These are phyloP conservation scores for Sphagnum contortum DNA, from an alignment of 225 moss, liverwort and hornwort species.

Conservation along the genomic window DNA sequence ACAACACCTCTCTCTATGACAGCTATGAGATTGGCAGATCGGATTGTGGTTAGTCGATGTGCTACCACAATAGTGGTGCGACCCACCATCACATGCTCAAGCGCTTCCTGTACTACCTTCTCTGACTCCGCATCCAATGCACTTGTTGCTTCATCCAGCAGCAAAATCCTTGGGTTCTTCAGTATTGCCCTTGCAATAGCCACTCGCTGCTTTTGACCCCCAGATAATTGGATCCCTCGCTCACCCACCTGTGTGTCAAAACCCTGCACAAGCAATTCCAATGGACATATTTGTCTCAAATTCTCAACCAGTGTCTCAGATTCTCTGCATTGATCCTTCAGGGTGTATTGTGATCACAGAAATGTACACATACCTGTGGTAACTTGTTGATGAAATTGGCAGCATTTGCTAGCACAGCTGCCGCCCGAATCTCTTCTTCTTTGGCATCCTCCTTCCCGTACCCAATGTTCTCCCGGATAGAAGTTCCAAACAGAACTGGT, in stretches of 20 bases:
- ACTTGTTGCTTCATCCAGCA: slow-evolving; percentile 97
- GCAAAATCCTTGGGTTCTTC: slow-evolving; percentile 70
- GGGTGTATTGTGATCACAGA: background rate
- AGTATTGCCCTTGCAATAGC: slow-evolving; percentile 92
- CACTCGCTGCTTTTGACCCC: slow-evolving; percentile 94
- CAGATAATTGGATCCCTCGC: slow-evolving; percentile 86
- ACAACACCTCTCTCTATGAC: slow-evolving; percentile 82
- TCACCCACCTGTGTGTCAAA: slow-evolving; percentile 78
- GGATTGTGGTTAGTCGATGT: slow-evolving; percentile 84
- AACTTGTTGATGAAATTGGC: slow-evolving; percentile 62
- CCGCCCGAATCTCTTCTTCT: slow-evolving; percentile 57
- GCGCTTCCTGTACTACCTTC: slow-evolving; percentile 74
- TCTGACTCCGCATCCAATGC: slow-evolving; percentile 92
- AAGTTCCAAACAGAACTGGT: slow-evolving; percentile 80
- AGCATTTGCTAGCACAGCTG: slow-evolving; percentile 73
- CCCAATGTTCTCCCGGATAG: slow-evolving; percentile 72
- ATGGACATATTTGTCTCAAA: background rate
- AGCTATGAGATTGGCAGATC: slow-evolving; percentile 79
- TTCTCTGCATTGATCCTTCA: no score
- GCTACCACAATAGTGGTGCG: slow-evolving; percentile 88
- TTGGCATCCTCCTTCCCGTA: slow-evolving; percentile 71
- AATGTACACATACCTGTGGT: slow-evolving; percentile 32
- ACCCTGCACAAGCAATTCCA: slow-evolving; percentile 18
- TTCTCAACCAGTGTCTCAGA: no score
- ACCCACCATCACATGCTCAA: slow-evolving; percentile 76